Base-by-base conservation (phyloP, 2,329 filamentous ascomycete species). In the Xylariaceae sp. region DNA sequence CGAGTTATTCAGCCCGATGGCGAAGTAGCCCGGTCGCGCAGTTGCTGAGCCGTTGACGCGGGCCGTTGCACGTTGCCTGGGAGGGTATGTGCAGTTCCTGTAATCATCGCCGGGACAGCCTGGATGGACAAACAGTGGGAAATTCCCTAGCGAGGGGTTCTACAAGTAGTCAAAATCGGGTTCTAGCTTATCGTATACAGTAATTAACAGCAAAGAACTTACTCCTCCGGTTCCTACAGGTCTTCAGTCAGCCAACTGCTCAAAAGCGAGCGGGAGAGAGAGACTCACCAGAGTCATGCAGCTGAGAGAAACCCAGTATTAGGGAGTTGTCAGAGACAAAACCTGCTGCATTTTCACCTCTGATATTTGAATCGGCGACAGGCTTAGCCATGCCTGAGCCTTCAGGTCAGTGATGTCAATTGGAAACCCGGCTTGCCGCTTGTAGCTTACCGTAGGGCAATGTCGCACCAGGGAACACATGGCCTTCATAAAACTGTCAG, bases 21-120 rank as follows among this genome's bases (percentile, higher is more conserved):
- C 67, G 55, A 85, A 85, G 56, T 81, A 82, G 1, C 82, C 82
- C 1, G 79, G 77, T 17, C 68, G 67, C 2, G 82, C 80, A 22
- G 67, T 64, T 8, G 75, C 67, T 2, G 76, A 75, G 48, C 67
- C 68, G n/a, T 71, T 70, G 48, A 71, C 64, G 42, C 80, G 77
- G 17, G 64, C 62, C 0, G 70, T 68, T 16, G 72, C 70, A 48
- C 82, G 69, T 11, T 69, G 60, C 11, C 61, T 57, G 14, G 71
- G 70, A 3, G 70, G 63, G 54, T 73, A 85, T 22, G 67, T 66
- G 65, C 81, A 85, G 38, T 66, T 58, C n/a, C 60, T 45, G 40
- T 67, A 69, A 49, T 76, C 66, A 55, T 76, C 71, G 19, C 67
- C 67, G 0, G 66, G 66, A 45, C 75, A 78, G 16, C 71, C 70